phyloP scores from a whole-genome alignment of 148 eudicot genomes.

The Spergularia marina region DNA sequence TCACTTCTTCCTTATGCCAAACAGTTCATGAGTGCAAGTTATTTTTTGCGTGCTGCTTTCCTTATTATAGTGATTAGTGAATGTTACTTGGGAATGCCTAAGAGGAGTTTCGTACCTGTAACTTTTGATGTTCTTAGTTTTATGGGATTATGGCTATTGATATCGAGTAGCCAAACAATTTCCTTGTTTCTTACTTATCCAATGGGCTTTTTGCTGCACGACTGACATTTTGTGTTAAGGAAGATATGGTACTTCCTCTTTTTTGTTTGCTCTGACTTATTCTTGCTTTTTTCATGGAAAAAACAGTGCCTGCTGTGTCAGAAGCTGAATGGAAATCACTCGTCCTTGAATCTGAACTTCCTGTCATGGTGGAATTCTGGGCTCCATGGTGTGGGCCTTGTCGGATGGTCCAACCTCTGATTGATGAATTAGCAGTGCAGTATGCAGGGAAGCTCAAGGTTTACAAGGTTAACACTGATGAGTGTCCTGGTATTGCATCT shows the following conservation, averaged over 20 bases:
- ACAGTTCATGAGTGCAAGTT: background rate
- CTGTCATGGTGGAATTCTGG: slow-evolving; percentile 91
- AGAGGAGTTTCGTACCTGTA: too few relatives aligned
- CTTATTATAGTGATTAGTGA: background rate
- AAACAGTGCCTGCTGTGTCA: slow-evolving; percentile 58
- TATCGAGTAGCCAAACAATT: background rate
- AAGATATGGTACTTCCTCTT: background rate
- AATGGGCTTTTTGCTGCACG: background rate
- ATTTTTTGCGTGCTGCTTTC: background rate
- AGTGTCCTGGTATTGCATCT: slow-evolving; percentile 64
- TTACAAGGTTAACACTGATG: slow-evolving; percentile 88
- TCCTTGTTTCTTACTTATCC: background rate
- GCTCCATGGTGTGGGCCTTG: slow-evolving; percentile 99
- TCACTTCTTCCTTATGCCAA: background rate
- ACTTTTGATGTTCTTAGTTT: background rate
- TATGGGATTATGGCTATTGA: background rate
- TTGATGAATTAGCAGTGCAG: slow-evolving; percentile 74
- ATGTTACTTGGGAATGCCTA: background rate
- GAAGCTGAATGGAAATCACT: slow-evolving; percentile 59
- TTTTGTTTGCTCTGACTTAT: background rate
- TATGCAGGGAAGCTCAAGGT: slow-evolving; percentile 75
- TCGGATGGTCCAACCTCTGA: slow-evolving; percentile 75
- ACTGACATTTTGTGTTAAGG: background rate
- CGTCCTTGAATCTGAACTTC: slow-evolving; percentile 53
- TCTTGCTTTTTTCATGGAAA: slow-evolving; percentile 21